Evolutionary conservation across 2,329 filamentous ascomycete genomes (phyloP).

Genomic region (Colletotrichum trifolii): DNA sequence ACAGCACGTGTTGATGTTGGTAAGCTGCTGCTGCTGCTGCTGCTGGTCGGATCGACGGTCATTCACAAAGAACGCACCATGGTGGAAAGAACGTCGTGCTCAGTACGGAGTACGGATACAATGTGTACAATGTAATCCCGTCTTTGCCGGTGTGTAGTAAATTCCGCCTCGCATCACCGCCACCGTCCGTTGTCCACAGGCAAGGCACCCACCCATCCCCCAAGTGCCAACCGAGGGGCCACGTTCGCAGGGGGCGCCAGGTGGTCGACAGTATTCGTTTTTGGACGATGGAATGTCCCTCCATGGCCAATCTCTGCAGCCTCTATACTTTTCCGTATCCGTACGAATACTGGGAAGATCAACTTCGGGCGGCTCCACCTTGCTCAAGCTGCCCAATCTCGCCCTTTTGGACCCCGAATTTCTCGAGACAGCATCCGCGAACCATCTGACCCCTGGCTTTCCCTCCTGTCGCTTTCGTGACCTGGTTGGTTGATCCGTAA

Average conservation of each 20-base stretch:
- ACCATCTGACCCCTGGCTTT: conserved; percentile 20
- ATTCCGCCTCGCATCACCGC: conserved; percentile 31
- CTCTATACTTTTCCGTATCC: conserved; percentile 11
- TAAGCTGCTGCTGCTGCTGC: conserved; percentile 1
- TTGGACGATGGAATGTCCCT: conserved; percentile 14
- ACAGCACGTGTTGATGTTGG: conserved; percentile 15
- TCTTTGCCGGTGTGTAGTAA: conserved; percentile 5
- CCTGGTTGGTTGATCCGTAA: not conserved
- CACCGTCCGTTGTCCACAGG: not conserved
- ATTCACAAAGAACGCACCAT: conserved; percentile 1
- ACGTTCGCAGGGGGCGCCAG: conserved; percentile 25
- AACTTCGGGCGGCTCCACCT: conserved; percentile 14
- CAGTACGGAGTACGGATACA: no score
- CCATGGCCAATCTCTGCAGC: conserved; percentile 13
- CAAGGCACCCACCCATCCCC: conserved; percentile 25
- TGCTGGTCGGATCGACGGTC: conserved; percentile 3
- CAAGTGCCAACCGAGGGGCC: conserved; percentile 24
- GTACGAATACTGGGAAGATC: not conserved
- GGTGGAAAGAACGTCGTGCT: no score
- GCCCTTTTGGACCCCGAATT: conserved; percentile 31
- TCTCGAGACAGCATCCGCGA: conserved; percentile 29
- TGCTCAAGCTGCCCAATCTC: conserved; percentile 12
- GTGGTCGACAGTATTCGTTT: conserved; percentile 21
- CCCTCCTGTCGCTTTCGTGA: not conserved
- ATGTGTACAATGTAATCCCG: not conserved